Conservation (phyloP, 1,139 yeast genomes). For the Geotrichum europaeum region DNA sequence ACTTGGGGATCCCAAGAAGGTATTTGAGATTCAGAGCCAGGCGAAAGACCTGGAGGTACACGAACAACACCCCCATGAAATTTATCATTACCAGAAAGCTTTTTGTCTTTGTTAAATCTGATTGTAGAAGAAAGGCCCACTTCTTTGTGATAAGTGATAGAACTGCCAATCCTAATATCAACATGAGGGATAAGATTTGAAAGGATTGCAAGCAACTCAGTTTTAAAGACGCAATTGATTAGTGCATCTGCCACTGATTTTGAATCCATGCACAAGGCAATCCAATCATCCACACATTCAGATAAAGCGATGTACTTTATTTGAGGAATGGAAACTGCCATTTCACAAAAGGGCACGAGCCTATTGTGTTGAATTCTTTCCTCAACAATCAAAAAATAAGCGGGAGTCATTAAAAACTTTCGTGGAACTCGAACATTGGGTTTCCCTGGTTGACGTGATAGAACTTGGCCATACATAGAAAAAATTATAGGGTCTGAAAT, state of each 20-base stretch:
- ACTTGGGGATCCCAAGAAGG: slow-evolving; percentile 45
- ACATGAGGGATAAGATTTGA: slow-evolving; percentile 56
- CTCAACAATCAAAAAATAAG: slow-evolving; percentile 61
- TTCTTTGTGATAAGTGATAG: slow-evolving; percentile 80
- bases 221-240: slow-evolving; percentile 74
- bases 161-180: slow-evolving; percentile 60
- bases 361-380: slow-evolving; percentile 70
- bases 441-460: slow-evolving; percentile 84
- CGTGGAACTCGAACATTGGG: slow-evolving; percentile 77
- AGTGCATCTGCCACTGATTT: slow-evolving; percentile 67
- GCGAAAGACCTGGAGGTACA: slow-evolving; percentile 75
- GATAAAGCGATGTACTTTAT: slow-evolving; percentile 67
- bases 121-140: slow-evolving; percentile 72
- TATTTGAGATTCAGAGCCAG: slow-evolving; percentile 60
- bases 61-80: slow-evolving; percentile 87
- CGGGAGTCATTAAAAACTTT: slow-evolving; percentile 60
- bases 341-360: slow-evolving; percentile 60
- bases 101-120: slow-evolving; percentile 55
- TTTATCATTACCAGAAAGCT: slow-evolving; percentile 55
- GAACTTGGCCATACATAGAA: slow-evolving; percentile 73
- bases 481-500: slow-evolving; percentile 64
- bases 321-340: slow-evolving; percentile 51
- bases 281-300: slow-evolving; percentile 84
- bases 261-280: slow-evolving; percentile 56
- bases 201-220: slow-evolving; percentile 78